Conservation (phyloP, 2,329 filamentous ascomycete species). For the Chaetomiaceae sp. region DNA sequence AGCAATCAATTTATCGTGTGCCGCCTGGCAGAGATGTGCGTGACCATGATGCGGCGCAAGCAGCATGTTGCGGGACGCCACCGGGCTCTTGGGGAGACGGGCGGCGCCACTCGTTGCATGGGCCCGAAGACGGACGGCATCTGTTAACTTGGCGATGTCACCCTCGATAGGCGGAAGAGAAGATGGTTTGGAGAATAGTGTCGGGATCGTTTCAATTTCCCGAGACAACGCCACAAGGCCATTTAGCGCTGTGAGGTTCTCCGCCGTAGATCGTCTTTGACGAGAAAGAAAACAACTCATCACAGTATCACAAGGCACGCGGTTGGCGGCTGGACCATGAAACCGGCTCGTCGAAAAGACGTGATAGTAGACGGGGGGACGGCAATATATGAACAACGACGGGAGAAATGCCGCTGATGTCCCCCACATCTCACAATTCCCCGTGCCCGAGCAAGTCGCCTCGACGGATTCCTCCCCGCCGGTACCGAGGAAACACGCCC, state of each 20-base stretch:
- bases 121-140: not conserved
- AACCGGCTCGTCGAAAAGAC: not conserved
- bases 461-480: not conserved
- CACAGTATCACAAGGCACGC: not conserved
- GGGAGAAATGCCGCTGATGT: not conserved
- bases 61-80: constrained; percentile 1
- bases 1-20: constrained; percentile 1
- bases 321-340: constrained; percentile 5
- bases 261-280: not conserved
- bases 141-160: not conserved
- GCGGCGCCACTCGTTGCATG: not conserved
- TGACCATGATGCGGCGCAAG: constrained; percentile 1
- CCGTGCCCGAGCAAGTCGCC: not conserved
- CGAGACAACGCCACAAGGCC: constrained; percentile 1
- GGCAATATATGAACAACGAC: constrained; percentile 1
- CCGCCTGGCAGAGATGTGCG: not conserved
- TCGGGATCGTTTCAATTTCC: not conserved
- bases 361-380: not conserved
- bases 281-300: not conserved
- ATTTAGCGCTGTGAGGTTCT: not conserved
- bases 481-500: too few species aligned
- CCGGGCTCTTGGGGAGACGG: not conserved
- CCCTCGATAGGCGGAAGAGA: not conserved
- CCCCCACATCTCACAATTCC: not conserved
- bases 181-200: not conserved